These are phyloP conservation scores for Penicillium palitans DNA, from an alignment of 2,329 filamentous ascomycete genomes.

Conservation along the genomic window DNA sequence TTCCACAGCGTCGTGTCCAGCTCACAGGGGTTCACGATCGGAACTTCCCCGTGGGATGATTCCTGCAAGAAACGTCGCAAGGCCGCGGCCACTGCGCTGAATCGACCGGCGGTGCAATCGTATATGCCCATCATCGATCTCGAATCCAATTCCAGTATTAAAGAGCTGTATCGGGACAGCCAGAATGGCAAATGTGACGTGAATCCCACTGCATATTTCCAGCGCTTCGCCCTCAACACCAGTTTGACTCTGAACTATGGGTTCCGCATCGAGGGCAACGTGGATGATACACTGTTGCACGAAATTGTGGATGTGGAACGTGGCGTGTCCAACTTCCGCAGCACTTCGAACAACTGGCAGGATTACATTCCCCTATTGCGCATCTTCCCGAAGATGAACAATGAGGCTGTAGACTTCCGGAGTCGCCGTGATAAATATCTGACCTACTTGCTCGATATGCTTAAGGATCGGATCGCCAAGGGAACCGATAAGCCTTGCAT, in stretches of 20 bases:
- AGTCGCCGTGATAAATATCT: conserved; percentile 67
- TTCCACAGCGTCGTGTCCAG: conserved; percentile 77
- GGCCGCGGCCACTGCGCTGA: conserved; percentile 75
- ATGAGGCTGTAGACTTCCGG: conserved; percentile 64
- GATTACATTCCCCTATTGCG: conserved; percentile 79
- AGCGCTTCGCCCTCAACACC: conserved; percentile 74
- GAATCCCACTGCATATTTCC: conserved; percentile 71
- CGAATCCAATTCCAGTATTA: conserved; percentile 70
- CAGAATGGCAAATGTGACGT: conserved; percentile 63
- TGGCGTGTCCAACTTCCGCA: conserved; percentile 72
- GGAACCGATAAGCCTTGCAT: conserved; percentile 69
- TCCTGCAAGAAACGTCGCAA: conserved; percentile 75
- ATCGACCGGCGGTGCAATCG: conserved; percentile 71
- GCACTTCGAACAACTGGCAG: conserved; percentile 80
- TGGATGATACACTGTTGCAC: conserved; percentile 65
- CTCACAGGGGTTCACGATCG: conserved; percentile 78
- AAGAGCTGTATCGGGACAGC: conserved; percentile 67
- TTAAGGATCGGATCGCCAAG: conserved; percentile 62
- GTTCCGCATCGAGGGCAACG: conserved; percentile 69
- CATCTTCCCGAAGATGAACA: conserved; percentile 62
- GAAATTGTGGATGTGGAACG: conserved; percentile 77
- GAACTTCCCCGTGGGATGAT: conserved; percentile 81
- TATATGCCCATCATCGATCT: conserved; percentile 84
- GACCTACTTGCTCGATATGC: conserved; percentile 57
- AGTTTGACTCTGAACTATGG: conserved; percentile 78